These are phyloP conservation scores for Colletotrichum sp. DNA, from an alignment of 2,329 filamentous ascomycete genomes.

Conservation along the genomic window DNA sequence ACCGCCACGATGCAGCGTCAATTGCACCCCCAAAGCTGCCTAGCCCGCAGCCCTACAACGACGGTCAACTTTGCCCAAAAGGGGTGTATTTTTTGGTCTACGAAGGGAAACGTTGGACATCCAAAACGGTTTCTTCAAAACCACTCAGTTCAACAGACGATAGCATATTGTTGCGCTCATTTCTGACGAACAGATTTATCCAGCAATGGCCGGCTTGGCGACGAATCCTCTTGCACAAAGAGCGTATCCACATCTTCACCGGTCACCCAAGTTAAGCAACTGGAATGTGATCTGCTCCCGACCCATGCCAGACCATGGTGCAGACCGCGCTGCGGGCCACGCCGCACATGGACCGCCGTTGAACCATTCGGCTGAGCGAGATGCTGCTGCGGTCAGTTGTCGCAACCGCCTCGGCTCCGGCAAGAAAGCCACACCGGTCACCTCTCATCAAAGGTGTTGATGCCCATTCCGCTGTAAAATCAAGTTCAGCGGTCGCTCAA, in stretches of 20 bases:
- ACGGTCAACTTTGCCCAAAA: background rate
- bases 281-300: background rate
- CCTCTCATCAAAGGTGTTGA: background rate
- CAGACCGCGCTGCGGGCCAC: background rate
- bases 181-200: background rate
- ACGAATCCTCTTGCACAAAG: background rate
- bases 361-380: background rate
- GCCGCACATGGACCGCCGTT: background rate
- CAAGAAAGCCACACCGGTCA: background rate
- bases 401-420: background rate
- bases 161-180: background rate
- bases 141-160: background rate
- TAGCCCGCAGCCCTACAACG: background rate
- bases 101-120: background rate
- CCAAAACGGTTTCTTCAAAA: background rate
- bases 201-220: background rate
- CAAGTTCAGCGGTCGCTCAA: background rate
- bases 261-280: conserved; percentile 10
- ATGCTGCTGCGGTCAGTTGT: background rate
- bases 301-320: background rate
- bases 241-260: conserved; percentile 17
- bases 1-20: background rate
- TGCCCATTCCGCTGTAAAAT: background rate
- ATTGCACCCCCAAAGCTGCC: background rate
- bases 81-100: background rate